Evolutionary conservation across 2,329 filamentous ascomycete genomes (phyloP), one percentile per base, ranked within the genome.

Genomic region (Davidsoniella eucalypti): DNA sequence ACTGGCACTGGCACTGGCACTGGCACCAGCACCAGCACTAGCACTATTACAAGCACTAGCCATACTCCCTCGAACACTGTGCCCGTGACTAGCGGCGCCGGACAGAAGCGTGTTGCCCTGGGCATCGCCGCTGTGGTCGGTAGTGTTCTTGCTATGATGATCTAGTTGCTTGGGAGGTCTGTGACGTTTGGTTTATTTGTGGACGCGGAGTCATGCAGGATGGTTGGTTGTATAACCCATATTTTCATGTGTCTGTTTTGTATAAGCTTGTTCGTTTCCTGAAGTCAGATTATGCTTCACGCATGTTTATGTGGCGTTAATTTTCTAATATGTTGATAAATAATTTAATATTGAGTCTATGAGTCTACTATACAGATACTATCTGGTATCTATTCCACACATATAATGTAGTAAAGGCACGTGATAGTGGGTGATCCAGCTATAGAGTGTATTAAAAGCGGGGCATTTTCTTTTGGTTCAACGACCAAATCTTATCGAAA

Each of bases 41-140:
- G 26, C 26, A 6, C 9, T 37, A 10, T 43, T 16, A 45, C 49
- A 16, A 36, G 14, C 3, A 21, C 41, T 37, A 36, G 44, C 44
- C 4, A 12, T 14, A 25, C 41, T 4, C 44, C 44, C 6, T 17
- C 44, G 4, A 47, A 36, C 10, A 51, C 49, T 46, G 16, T n/a
- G 4, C 39, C 47, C 9, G 38, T 49, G 23, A 44, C 44, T 16
- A 51, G 44, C 21, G 36, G 43, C 17, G 43, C 29, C n/a, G 38
- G 33, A 6, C 41, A 25, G 16, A 16, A 25, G 3, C 8, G 7
- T 47, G 17, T 16, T 8, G 23, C 10, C 10, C n/a, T 36, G 37
- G 43, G 49, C 6, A 12, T 26, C 4, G 40, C 17, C 5, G 47
- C 26, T 39, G n/a, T 50, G 5, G 7, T 44, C 10, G 40, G 47